phyloP scores from a whole-genome alignment of 2,329 filamentous ascomycete species.

The Drechmeria coniospora region DNA sequence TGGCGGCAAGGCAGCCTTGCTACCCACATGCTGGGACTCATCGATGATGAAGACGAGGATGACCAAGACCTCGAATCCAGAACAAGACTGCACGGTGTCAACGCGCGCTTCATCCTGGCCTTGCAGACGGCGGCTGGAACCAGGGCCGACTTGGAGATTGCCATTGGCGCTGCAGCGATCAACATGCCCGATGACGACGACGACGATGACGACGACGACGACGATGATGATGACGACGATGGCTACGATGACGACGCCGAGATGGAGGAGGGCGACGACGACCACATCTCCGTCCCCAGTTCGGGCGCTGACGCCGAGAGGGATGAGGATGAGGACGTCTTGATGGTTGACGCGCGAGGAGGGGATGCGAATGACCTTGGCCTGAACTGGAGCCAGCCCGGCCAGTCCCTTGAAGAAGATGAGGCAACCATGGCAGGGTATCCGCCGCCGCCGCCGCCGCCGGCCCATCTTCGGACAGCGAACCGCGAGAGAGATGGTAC shows the following conservation, averaged over 20 bases:
- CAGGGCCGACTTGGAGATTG: conserved; percentile 13
- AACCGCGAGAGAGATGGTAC: conserved; percentile 45
- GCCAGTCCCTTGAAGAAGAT: conserved; percentile 57
- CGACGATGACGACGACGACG: conserved; percentile 26
- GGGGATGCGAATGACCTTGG: conserved; percentile 29
- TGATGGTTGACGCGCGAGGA: conserved; percentile 40
- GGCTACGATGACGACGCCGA: conserved; percentile 43
- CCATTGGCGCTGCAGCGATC: conserved; percentile 13
- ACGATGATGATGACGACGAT: conserved; percentile 37
- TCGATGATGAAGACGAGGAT: conserved; percentile 30
- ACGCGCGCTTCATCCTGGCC: conserved; percentile 21
- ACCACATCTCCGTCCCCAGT: conserved; percentile 17
- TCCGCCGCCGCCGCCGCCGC: conserved; percentile 46
- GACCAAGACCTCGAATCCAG: conserved; percentile 28
- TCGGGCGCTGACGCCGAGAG: conserved; percentile 24
- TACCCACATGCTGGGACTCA: conserved; percentile 43
- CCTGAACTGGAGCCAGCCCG: conserved; percentile 36
- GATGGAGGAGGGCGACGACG: conserved; percentile 25
- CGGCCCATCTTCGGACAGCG: conserved; percentile 28
- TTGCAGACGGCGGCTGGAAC: conserved; percentile 18
- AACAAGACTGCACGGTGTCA: conserved; percentile 15
- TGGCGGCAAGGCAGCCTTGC: conserved; percentile 81
- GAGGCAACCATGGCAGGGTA: conserved; percentile 70
- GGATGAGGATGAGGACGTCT: conserved; percentile 39
- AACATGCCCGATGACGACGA: conserved; percentile 17